Conservation (phyloP, 2,329 filamentous ascomycete species). For the Trichophyton equinum region DNA sequence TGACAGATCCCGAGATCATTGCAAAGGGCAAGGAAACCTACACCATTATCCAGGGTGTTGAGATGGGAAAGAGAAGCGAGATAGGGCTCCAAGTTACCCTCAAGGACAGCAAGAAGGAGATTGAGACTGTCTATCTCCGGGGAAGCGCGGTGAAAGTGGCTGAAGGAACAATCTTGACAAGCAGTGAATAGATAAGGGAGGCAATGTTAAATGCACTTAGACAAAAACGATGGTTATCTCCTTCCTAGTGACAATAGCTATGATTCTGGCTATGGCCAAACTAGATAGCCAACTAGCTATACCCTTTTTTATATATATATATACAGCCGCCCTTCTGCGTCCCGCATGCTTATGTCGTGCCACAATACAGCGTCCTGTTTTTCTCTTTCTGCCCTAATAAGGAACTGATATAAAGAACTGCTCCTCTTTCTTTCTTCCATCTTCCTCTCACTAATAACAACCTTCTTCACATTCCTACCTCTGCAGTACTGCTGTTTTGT, state of each 20-base stretch:
- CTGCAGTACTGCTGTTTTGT: not conserved
- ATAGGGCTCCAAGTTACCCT: constrained; percentile 36
- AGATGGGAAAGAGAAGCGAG: constrained; percentile 40
- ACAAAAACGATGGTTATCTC: not conserved
- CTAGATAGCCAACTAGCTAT: not conserved
- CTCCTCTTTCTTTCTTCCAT: not conserved
- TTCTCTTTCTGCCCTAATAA: not conserved
- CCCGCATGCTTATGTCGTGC: constrained; percentile 2
- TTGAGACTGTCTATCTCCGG: constrained; percentile 12
- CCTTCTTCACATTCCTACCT: not conserved
- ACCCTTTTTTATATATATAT: not conserved
- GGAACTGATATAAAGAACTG: not conserved
- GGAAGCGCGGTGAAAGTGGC: constrained; percentile 14
- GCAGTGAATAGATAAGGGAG: constrained; percentile 5
- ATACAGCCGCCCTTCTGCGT: not conserved
- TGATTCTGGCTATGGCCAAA: too few relatives aligned
- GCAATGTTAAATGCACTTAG: not conserved
- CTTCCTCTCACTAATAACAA: not conserved
- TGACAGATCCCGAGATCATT: constrained; percentile 23
- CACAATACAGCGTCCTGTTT: not conserved
- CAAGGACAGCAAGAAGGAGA: constrained; percentile 18
- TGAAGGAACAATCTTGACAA: constrained; percentile 11
- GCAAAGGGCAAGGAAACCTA: constrained; percentile 10
- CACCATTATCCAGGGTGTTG: constrained; percentile 37
- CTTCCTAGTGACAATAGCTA: not conserved